These are phyloP conservation scores for Asclepias syriaca DNA, from an alignment of 257 asterid genomes.

Conservation along the genomic window DNA sequence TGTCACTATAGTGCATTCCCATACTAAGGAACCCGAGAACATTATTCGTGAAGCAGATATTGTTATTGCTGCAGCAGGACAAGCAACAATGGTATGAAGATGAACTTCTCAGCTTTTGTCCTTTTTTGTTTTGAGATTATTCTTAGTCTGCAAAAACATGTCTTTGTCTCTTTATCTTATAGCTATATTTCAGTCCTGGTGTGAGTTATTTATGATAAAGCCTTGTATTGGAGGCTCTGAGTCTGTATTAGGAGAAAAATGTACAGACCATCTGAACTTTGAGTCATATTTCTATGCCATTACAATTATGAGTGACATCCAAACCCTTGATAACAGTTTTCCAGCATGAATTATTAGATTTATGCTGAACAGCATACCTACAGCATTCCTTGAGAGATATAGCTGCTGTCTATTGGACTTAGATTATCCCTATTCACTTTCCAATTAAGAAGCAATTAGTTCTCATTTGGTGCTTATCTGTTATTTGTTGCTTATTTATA, in stretches of 20 bases:
- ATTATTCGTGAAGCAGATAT: constrained; percentile 84
- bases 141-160: neutral
- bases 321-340: neutral
- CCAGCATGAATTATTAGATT: neutral
- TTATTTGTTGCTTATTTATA: neutral
- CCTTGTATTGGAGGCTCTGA: neutral
- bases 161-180: neutral
- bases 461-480: neutral
- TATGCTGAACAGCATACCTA: neutral
- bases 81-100: constrained; percentile 65
- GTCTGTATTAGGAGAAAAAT: neutral
- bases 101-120: neutral
- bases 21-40: constrained; percentile 68
- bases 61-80: constrained; percentile 95
- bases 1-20: constrained; percentile 81
- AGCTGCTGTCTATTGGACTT: neutral
- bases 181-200: neutral
- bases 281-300: neutral
- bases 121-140: neutral
- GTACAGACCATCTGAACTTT: neutral
- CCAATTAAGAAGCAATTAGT: neutral
- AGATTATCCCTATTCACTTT: neutral
- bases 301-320: neutral
- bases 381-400: neutral
- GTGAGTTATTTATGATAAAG: neutral